Conservation (phyloP, 768 basidiomycete species). For the Pulveroboletus sp. region DNA sequence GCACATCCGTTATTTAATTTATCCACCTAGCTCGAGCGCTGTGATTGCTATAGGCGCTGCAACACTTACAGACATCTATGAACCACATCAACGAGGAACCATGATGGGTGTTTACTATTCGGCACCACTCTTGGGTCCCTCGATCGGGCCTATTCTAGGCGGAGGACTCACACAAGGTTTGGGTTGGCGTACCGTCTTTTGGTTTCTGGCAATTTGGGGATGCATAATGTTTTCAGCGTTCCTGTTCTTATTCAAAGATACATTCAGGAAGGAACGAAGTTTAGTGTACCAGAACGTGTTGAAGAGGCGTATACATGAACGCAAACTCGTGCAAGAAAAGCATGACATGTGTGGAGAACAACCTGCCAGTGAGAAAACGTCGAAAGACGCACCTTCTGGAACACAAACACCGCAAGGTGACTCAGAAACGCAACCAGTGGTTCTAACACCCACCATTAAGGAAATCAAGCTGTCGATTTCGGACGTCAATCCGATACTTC, state of each 20-base stretch:
- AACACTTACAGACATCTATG: conserved; percentile 78
- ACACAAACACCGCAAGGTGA: conserved; percentile 17
- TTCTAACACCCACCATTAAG: conserved; percentile 13
- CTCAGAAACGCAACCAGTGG: conserved; percentile 21
- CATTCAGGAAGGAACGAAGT: conserved; percentile 82
- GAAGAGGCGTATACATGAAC: conserved; percentile 37
- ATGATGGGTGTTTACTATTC: conserved; percentile 84
- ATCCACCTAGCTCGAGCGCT: conserved; percentile 50
- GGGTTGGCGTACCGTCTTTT: conserved; percentile 83
- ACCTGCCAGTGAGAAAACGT: conserved; percentile 6
- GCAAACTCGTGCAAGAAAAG: conserved; percentile 15
- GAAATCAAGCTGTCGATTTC: conserved; percentile 55
- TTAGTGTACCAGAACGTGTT: conserved; percentile 71
- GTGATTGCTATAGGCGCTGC: conserved; percentile 69
- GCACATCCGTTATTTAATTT: background rate
- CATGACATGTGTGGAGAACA: conserved; percentile 1
- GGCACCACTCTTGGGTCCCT: conserved; percentile 73
- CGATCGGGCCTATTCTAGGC: conserved; percentile 67
- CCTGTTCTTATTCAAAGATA: conserved; percentile 75
- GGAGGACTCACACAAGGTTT: conserved; percentile 65
- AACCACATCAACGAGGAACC: conserved; percentile 68
- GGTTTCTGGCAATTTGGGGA: conserved; percentile 71
- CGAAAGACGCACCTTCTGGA: background rate
- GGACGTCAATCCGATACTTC: conserved; percentile 73
- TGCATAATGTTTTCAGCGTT: conserved; percentile 56